A percentile compares a stretch with the other conserved stretches of the same genome.
Evolutionary conservation across 495 filamentous ascomycete species (phyloP).

Genomic region (Chaetomidium leptoderma): DNA sequence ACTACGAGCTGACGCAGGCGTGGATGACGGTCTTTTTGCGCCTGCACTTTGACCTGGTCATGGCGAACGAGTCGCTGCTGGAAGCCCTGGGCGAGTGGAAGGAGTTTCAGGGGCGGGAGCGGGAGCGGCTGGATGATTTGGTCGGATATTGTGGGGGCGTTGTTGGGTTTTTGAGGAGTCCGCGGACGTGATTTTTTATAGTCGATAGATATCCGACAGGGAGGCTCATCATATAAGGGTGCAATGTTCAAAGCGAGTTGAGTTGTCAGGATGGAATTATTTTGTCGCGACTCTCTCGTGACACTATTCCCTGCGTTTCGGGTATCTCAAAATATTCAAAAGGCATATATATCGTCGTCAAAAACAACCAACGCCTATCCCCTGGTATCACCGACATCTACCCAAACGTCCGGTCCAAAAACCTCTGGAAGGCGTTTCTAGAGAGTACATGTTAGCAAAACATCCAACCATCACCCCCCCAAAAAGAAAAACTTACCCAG

Average conservation of each 20-base stretch:
- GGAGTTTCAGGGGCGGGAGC: constrained; percentile 61
- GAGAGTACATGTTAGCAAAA: background rate
- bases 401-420: constrained; percentile 29
- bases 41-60: constrained; percentile 57
- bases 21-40: constrained; percentile 94
- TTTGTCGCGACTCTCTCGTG: too few species aligned
- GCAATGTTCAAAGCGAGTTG: too few species aligned
- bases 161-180: constrained; percentile 77
- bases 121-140: constrained; percentile 63
- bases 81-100: constrained; percentile 60
- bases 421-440: constrained; percentile 29
- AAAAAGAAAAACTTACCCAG: constrained; percentile 47
- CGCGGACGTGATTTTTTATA: constrained; percentile 33
- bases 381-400: constrained; percentile 3
- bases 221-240: too few species aligned
- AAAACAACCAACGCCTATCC: background rate
- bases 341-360: background rate
- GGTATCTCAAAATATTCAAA: background rate
- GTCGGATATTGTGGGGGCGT: constrained; percentile 87
- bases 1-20: constrained; percentile 90
- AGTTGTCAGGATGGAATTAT: too few species aligned
- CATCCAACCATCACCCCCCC: background rate
- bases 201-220: background rate
- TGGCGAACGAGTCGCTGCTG: constrained; percentile 40
- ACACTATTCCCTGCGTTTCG: too few species aligned